Percentiles rank a stretch among this genome's conserved stretches.
Conservation (phyloP, 2,329 filamentous ascomycete genomes). For the Leptographium procerum region DNA sequence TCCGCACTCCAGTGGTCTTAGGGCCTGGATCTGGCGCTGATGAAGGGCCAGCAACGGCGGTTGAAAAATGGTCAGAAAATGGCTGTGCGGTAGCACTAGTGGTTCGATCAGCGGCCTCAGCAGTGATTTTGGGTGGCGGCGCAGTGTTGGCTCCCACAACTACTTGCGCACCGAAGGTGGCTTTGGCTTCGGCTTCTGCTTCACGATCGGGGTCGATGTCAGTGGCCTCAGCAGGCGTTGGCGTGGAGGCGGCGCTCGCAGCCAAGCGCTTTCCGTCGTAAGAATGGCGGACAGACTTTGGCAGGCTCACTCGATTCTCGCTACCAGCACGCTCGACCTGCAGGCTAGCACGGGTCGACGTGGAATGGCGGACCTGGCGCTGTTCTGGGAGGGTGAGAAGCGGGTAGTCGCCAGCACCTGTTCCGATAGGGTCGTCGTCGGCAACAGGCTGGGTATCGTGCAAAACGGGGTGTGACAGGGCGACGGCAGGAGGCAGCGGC, state of each 20-base stretch:
- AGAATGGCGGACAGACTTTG: slow-evolving; percentile 40
- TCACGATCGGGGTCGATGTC: slow-evolving; percentile 23
- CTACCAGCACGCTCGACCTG: slow-evolving; percentile 36
- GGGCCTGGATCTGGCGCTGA: slow-evolving; percentile 1
- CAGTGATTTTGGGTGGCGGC: no score
- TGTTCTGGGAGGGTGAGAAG: slow-evolving; percentile 41
- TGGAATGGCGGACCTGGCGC: slow-evolving; percentile 31
- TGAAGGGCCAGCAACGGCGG: not conserved
- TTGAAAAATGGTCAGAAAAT: not conserved
- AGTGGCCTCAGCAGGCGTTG: not conserved
- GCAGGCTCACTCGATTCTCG: slow-evolving; percentile 40
- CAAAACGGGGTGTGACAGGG: slow-evolving; percentile 30
- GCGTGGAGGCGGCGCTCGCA: slow-evolving; percentile 5
- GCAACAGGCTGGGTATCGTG: slow-evolving; percentile 23
- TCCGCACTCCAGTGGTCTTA: slow-evolving; percentile 14
- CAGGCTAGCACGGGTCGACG: slow-evolving; percentile 34
- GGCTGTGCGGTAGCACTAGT: not conserved
- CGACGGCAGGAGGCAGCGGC: slow-evolving; percentile 40
- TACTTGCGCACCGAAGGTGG: not conserved
- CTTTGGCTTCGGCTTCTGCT: slow-evolving; percentile 12
- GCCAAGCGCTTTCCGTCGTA: slow-evolving; percentile 36
- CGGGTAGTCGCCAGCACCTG: slow-evolving; percentile 35
- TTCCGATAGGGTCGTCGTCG: slow-evolving; percentile 25
- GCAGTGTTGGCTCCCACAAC: not conserved
- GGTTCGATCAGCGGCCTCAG: not conserved